phyloP scores from a whole-genome alignment of 2,329 filamentous ascomycete species.

The Domatiomyces catenatus region DNA sequence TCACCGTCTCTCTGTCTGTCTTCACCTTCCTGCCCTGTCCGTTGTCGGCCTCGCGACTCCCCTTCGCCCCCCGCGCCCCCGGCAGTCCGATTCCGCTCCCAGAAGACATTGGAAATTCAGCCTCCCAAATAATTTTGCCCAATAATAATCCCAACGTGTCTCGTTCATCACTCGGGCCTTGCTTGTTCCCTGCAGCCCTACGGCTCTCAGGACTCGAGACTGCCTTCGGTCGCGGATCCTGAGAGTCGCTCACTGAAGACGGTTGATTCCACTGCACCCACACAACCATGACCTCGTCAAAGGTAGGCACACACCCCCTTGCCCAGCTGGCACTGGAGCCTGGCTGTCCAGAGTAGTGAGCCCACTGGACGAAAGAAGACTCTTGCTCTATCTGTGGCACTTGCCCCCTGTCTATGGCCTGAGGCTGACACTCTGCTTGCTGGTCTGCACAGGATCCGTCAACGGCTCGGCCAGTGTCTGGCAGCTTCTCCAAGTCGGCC shows the following conservation, averaged over 20 bases:
- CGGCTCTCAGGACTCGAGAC: neutral
- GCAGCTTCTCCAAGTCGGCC: conserved; percentile 15
- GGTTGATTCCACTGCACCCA: neutral
- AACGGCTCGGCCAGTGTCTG: conserved; percentile 15
- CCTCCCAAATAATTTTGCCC: neutral
- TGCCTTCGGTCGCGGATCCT: neutral
- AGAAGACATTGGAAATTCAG: neutral
- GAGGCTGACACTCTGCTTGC: conserved; percentile 12
- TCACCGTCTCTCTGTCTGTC: neutral
- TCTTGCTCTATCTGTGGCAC: neutral
- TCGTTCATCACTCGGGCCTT: neutral
- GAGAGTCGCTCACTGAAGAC: neutral
- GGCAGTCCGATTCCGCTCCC: neutral
- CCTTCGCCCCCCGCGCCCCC: no score
- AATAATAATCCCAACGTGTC: neutral
- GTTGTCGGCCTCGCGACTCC: neutral
- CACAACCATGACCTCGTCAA: conserved; percentile 2
- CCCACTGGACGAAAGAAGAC: neutral
- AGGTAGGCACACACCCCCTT: neutral
- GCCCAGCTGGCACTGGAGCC: neutral
- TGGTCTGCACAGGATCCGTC: conserved; percentile 15
- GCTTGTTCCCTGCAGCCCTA: neutral
- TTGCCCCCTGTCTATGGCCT: conserved; percentile 3
- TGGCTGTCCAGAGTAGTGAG: neutral
- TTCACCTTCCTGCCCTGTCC: neutral